phyloP scores from a whole-genome alignment of 2,329 filamentous ascomycete genomes.

The Colletotrichum brevisporum region DNA sequence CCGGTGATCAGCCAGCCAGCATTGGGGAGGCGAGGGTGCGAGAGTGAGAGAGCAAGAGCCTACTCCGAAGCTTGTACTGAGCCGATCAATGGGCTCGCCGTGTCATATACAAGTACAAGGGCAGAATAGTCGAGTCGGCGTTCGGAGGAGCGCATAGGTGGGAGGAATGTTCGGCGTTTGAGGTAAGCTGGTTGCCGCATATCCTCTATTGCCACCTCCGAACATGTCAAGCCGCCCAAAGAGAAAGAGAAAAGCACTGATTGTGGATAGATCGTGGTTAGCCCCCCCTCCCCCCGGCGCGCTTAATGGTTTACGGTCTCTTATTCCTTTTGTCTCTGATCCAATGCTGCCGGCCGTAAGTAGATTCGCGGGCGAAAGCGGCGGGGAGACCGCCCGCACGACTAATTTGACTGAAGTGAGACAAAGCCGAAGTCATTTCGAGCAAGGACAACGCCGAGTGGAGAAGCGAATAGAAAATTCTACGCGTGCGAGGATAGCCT shows the following conservation, averaged over 20 bases:
- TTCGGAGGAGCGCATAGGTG: constrained; percentile 28
- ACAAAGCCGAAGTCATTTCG: constrained; percentile 7
- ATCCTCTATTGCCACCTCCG: constrained; percentile 6
- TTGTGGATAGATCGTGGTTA: neutral
- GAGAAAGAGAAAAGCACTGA: constrained; percentile 12
- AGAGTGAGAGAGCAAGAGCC: neutral
- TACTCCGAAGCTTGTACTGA: constrained; percentile 1
- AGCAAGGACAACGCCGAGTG: constrained; percentile 8
- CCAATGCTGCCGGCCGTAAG: constrained; percentile 39
- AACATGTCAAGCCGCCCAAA: constrained; percentile 3
- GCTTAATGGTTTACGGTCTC: constrained; percentile 7
- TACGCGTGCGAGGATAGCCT: neutral
- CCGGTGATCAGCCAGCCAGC: neutral
- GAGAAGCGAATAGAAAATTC: constrained; percentile 5
- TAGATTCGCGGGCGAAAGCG: constrained; percentile 29
- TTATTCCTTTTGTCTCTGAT: constrained; percentile 21
- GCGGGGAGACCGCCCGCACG: constrained; percentile 29
- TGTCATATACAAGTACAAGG: constrained; percentile 16
- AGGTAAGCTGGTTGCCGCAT: neutral
- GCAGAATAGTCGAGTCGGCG: constrained; percentile 22
- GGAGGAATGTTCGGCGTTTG: constrained; percentile 35
- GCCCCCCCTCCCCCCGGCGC: neutral
- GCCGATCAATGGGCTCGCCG: neutral
- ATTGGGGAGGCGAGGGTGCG: neutral
- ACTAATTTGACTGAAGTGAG: constrained; percentile 7